phyloP scores from a whole-genome alignment of 2,329 filamentous ascomycete species.

The Geoglossum cookeanum region DNA sequence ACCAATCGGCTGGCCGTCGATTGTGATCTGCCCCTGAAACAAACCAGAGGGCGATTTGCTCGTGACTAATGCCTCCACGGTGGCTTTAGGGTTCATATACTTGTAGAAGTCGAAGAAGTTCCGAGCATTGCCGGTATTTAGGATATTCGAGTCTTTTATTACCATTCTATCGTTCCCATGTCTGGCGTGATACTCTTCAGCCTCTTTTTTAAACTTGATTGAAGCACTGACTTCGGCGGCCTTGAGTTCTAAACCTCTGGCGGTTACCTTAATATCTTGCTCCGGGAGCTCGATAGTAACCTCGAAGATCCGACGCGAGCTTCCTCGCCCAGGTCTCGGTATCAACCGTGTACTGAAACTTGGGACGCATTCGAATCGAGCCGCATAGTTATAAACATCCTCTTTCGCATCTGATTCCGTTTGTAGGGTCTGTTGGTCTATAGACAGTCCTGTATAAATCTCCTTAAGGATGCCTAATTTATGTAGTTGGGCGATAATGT shows the following conservation, averaged over 20 bases:
- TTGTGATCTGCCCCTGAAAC: conserved; percentile 10
- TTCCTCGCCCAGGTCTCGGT: neutral
- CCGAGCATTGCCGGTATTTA: conserved; percentile 20
- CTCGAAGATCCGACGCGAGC: conserved; percentile 8
- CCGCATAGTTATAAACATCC: conserved; percentile 25
- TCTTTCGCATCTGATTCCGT: conserved; percentile 11
- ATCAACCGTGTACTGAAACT: conserved; percentile 6
- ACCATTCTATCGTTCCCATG: conserved; percentile 14
- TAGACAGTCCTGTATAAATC: neutral
- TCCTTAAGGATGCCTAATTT: conserved; percentile 1
- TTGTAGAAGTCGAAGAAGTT: conserved; percentile 21
- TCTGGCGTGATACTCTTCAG: conserved; percentile 17
- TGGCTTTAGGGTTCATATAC: conserved; percentile 3
- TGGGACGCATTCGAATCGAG: conserved; percentile 20
- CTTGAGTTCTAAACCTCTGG: conserved; percentile 12
- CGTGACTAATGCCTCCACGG: neutral
- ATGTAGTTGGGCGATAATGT: conserved; percentile 1
- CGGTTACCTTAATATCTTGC: conserved; percentile 18
- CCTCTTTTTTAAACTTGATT: conserved; percentile 20
- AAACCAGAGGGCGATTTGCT: too few species aligned
- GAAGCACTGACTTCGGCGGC: conserved; percentile 20
- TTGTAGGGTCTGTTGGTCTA: neutral
- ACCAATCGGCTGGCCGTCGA: conserved; percentile 16
- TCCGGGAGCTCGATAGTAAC: conserved; percentile 19
- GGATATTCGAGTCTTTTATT: conserved; percentile 14